Conservation (phyloP, 163 green algal genomes). For the Chloromonas sp. region DNA sequence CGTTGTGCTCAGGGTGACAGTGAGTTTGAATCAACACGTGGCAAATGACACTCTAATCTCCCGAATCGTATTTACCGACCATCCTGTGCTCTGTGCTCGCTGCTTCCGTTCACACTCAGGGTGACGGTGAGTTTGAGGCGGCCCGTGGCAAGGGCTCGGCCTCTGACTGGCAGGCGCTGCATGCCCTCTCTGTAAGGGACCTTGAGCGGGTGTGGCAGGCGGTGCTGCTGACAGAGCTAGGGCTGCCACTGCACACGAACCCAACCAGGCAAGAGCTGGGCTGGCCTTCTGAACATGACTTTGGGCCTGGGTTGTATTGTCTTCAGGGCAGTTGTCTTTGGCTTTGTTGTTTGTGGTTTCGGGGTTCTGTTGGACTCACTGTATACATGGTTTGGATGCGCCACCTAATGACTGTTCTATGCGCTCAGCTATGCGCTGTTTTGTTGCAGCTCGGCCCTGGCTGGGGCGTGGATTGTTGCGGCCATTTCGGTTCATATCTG, state of each 20-base stretch:
- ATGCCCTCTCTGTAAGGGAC: neutral
- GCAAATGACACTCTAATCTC: too few relatives aligned
- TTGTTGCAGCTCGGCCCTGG: neutral
- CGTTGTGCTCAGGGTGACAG: neutral
- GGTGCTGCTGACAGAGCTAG: neutral
- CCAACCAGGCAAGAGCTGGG: neutral
- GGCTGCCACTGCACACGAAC: neutral
- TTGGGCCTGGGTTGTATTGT: neutral
- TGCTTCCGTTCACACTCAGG: neutral
- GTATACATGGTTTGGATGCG: too few relatives aligned
- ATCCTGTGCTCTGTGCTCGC: too few relatives aligned
- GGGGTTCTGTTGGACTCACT: neutral
- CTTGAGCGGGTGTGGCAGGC: neutral
- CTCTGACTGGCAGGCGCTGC: neutral
- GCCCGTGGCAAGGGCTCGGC: too few relatives aligned
- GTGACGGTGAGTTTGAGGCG: neutral
- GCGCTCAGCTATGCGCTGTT: too few relatives aligned
- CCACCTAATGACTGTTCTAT: too few relatives aligned
- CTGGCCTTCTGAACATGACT: too few relatives aligned
- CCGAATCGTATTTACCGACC: too few relatives aligned
- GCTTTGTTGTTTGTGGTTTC: neutral
- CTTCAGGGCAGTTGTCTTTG: neutral
- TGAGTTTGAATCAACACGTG: neutral
- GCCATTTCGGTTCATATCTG: neutral
- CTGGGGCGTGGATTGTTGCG: neutral